phyloP scores from a whole-genome alignment of 1,284 basidiomycete genomes.

The Neonothopanus nambi region DNA sequence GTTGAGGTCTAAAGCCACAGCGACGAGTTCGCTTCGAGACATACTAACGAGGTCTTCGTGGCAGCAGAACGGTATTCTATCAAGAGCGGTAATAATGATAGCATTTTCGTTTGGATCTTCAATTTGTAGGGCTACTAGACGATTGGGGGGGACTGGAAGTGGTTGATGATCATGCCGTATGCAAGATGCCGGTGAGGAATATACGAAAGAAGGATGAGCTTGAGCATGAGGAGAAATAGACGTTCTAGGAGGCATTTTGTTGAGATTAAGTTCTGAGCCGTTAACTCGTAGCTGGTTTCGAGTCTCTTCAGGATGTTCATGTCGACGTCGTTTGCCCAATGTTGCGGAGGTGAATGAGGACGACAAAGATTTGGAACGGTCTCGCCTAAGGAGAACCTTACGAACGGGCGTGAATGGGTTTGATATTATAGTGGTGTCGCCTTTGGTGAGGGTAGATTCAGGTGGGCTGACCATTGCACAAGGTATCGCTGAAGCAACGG shows the following conservation, averaged over 20 bases:
- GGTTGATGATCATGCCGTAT: background rate
- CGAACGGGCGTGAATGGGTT: conserved; percentile 28
- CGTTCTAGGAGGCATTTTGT: conserved; percentile 1
- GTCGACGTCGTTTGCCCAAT: conserved; percentile 21
- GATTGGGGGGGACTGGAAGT: background rate
- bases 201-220: background rate
- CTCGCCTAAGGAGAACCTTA: conserved; percentile 29
- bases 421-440: background rate
- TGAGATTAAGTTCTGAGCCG: background rate
- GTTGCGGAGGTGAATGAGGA: background rate
- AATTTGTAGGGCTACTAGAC: conserved; percentile 47
- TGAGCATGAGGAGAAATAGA: background rate
- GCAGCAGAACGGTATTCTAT: conserved; percentile 56
- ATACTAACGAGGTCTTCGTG: conserved; percentile 61
- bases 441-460: too few species aligned
- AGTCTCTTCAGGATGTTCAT: conserved; percentile 13
- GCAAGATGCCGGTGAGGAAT: background rate
- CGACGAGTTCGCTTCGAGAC: conserved; percentile 44
- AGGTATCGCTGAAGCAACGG: too few species aligned
- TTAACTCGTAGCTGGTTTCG: conserved; percentile 17
- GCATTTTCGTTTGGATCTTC: conserved; percentile 49
- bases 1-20: conserved; percentile 48
- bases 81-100: conserved; percentile 56
- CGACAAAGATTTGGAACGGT: conserved; percentile 19
- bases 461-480: too few species aligned